Base-by-base conservation (phyloP, 2,329 filamentous ascomycete genomes). In the Lecanicillium sp. region DNA sequence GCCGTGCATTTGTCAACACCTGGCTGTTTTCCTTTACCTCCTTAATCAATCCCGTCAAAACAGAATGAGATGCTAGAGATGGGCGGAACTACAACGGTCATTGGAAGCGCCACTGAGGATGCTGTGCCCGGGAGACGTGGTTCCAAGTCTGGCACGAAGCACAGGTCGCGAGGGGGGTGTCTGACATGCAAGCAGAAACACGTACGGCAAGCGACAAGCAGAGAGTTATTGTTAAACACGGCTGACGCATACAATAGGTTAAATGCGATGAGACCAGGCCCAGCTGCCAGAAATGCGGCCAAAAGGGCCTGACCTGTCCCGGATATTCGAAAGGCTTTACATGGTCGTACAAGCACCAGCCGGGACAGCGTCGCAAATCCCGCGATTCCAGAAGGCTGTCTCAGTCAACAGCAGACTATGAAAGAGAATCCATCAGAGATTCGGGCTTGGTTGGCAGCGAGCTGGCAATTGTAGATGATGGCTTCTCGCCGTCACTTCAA, bases 291-390 rank as follows among this genome's bases (percentile, higher is more conserved):
- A 54, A 52, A 41, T 59, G 56, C 44, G 18, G 49, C n/a, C 50
- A 49, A 14, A 49, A 52, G n/a, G 50, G 49, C 7, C 49, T 55
- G 17, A 44, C 47, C 17, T 59, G 56, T 27, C 52, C 52, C 11
- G 56, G 56, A 1, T 59, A 57, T 37, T 46, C 46, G 11, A 50
- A 57, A 17, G 55, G 56, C 15, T 54, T 65, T 32, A 60, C 58
- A 28, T 66, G 62, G 62, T 65, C 62, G 0, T 64, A 61, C 44
- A 66, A 65, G 32, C 59, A 66, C 40, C 61, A 65, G 37, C 22
- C 22, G 11, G 22, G 22, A 25, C 22, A 25, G 22, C 22, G 22
- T 7, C 49, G 54, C 1, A 20, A 12, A 46, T 37, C 39, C 13
- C 32, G 15, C 33, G 30, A 28, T 42, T 30, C n/a, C 32, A 38